A percentile compares a stretch with the other conserved stretches of the same genome.
Evolutionary conservation across 176 grass and related monocot species (phyloP).

Genomic region (Leersia perrieri): DNA sequence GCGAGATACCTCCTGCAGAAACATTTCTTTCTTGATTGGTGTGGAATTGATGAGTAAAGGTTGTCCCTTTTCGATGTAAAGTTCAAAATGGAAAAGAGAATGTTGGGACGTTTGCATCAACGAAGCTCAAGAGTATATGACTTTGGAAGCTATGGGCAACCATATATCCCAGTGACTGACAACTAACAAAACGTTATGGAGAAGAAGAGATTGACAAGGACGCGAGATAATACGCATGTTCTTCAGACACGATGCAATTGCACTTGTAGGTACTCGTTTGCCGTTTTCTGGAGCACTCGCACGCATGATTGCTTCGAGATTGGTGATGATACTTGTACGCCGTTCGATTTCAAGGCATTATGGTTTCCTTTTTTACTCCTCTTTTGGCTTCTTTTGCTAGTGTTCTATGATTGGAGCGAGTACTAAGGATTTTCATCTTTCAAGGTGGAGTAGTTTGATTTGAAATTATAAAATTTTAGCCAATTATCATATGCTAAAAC

Average conservation of each 20-base stretch:
- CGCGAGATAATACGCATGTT: constrained; percentile 4
- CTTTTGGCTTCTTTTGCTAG: not conserved
- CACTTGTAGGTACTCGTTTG: not conserved
- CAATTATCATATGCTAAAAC: not conserved
- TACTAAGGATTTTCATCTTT: not conserved
- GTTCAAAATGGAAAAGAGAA: not conserved
- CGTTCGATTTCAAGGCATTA: not conserved
- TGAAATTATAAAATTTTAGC: not conserved
- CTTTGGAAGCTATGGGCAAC: not conserved
- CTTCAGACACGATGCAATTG: constrained; percentile 1
- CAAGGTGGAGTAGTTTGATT: not conserved
- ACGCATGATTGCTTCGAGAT: not conserved
- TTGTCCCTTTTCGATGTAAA: not conserved
- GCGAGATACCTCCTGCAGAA: too few species aligned
- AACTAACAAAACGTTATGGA: not conserved
- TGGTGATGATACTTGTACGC: not conserved
- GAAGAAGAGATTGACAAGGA: not conserved
- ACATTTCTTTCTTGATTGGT: too few species aligned
- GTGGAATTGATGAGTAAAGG: not conserved
- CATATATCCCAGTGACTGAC: not conserved
- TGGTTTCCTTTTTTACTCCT: not conserved
- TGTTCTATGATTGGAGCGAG: not conserved
- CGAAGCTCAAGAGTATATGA: not conserved
- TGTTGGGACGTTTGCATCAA: not conserved
- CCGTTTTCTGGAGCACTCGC: not conserved